Percentiles rank a stretch among this genome's conserved stretches.
Conservation (phyloP, 2,329 filamentous ascomycete genomes). For the Sporothrix dimorphospora region DNA sequence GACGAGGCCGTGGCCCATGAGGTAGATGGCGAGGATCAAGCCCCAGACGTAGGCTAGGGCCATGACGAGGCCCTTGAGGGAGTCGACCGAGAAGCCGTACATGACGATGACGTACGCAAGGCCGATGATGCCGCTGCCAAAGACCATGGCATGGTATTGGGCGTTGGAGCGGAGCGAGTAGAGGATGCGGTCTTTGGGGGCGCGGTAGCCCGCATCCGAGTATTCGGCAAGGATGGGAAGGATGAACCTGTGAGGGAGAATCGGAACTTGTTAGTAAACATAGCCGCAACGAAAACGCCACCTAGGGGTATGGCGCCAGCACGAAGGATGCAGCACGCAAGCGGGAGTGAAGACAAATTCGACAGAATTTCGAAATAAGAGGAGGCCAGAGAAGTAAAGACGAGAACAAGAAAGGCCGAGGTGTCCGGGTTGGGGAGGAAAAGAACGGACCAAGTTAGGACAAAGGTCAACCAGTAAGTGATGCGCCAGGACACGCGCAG, state of each 20-base stretch:
- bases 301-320: not conserved
- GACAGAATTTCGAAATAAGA: not conserved
- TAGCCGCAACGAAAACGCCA: not conserved
- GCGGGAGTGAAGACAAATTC: not conserved
- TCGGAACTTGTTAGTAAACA: not conserved
- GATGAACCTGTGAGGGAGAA: constrained; percentile 66
- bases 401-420: not conserved
- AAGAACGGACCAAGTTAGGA: constrained; percentile 76
- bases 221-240: constrained; percentile 93
- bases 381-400: no score
- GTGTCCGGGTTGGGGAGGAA: not conserved
- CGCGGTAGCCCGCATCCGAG: constrained; percentile 88
- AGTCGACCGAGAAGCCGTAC: constrained; percentile 71
- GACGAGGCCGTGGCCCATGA: constrained; percentile 97
- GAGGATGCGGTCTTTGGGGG: constrained; percentile 75
- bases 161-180: constrained; percentile 88
- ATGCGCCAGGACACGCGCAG: constrained; percentile 91
- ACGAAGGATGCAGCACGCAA: not conserved
- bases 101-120: constrained; percentile 82
- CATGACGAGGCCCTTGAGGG: constrained; percentile 85
- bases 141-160: constrained; percentile 81
- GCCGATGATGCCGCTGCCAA: constrained; percentile 70
- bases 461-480: constrained; percentile 95
- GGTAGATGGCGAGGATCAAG: constrained; percentile 85
- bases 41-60: constrained; percentile 95